Evolutionary conservation across 106 monocot genomes (phyloP).

Genomic region (Dioscorea zingiberensis): DNA sequence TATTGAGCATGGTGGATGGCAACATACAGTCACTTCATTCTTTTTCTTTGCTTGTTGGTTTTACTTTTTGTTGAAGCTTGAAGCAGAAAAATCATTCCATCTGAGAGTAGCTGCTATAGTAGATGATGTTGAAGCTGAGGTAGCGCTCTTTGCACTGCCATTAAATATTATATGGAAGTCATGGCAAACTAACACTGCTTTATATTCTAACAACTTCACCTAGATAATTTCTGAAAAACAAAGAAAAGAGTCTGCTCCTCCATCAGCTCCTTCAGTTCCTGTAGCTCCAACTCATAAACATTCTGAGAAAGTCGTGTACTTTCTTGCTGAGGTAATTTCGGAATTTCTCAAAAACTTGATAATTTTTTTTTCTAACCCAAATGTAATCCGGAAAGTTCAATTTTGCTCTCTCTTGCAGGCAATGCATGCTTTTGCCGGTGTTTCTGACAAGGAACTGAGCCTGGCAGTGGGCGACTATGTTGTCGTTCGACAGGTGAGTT

Average conservation of each 20-base stretch:
- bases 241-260: slow-evolving; percentile 72
- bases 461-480: slow-evolving; percentile 86
- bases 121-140: slow-evolving; percentile 94
- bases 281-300: slow-evolving; percentile 38
- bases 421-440: slow-evolving; percentile 59
- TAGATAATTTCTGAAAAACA: slow-evolving; percentile 91
- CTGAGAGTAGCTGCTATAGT: slow-evolving; percentile 81
- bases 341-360: not conserved
- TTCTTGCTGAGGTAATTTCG: slow-evolving; percentile 83
- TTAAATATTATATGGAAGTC: not conserved
- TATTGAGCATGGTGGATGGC: no score
- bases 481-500: slow-evolving; percentile 68
- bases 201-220: not conserved
- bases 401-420: slow-evolving; percentile 37
- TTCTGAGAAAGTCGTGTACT: slow-evolving; percentile 69
- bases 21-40: no score
- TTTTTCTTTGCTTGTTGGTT: slow-evolving; percentile 6
- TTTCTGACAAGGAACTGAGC: slow-evolving; percentile 78
- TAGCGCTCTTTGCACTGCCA: slow-evolving; percentile 21
- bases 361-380: no score
- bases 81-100: slow-evolving; percentile 92
- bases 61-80: slow-evolving; percentile 50
- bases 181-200: not conserved
- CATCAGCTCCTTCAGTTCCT: slow-evolving; percentile 41
- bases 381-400: no score